A percentile compares a stretch with the other conserved stretches of the same genome.
Conservation (phyloP, 306 rosid species). For the Cucumis hystrix region DNA sequence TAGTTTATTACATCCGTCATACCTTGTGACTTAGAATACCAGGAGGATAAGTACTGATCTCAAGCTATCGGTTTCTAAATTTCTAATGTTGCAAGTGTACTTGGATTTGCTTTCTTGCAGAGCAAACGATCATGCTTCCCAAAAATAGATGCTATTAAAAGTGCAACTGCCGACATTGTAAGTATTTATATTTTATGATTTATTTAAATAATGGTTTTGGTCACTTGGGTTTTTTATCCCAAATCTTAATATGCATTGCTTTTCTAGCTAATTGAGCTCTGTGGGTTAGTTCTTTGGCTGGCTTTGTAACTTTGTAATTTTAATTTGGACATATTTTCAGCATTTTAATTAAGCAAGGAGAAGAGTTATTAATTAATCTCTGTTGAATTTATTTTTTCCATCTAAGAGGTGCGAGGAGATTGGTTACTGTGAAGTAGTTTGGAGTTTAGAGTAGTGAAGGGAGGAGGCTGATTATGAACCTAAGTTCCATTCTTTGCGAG, state of each 20-base stretch:
- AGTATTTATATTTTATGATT: conserved; percentile 19
- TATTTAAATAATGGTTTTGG: neutral
- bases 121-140: conserved; percentile 78
- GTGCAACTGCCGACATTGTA: conserved; percentile 82
- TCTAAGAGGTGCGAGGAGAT: neutral
- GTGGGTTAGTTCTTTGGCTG: neutral
- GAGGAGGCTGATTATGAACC: neutral
- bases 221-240: neutral
- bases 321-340: neutral
- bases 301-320: neutral
- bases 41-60: neutral
- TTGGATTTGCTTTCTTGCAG: conserved; percentile 31
- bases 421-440: neutral
- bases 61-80: neutral
- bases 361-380: neutral
- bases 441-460: neutral
- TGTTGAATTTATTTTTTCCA: neutral
- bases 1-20: neutral
- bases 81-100: neutral
- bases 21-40: neutral
- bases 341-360: neutral
- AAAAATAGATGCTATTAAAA: conserved; percentile 71
- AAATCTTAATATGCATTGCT: neutral
- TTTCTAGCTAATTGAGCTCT: neutral
- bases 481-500: neutral